These are phyloP conservation scores for Aspergillus sclerotioniger DNA, from an alignment of 495 filamentous ascomycete genomes.

Conservation along the genomic window DNA sequence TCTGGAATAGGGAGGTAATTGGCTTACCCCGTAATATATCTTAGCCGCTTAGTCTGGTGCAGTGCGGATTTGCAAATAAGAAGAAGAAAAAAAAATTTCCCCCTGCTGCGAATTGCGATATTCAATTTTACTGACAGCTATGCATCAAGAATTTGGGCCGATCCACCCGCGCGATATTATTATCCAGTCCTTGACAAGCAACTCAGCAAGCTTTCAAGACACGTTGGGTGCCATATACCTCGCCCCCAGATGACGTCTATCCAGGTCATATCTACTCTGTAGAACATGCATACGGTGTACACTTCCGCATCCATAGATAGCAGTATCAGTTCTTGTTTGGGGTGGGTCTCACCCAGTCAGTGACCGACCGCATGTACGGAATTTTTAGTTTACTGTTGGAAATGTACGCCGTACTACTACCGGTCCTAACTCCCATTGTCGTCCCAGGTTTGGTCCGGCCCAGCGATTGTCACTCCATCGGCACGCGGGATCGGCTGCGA, in stretches of 20 bases:
- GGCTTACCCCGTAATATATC: too few species aligned
- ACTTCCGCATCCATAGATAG: too few species aligned
- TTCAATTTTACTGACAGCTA: background rate
- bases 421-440: background rate
- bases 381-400: too few species aligned
- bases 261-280: too few species aligned
- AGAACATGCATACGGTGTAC: background rate
- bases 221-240: background rate
- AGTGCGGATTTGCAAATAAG: too few species aligned
- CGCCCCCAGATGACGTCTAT: background rate
- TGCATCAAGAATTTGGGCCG: background rate
- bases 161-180: background rate
- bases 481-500: conserved; percentile 10
- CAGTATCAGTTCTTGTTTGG: too few species aligned
- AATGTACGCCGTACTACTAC: too few species aligned
- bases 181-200: background rate
- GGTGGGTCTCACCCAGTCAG: too few species aligned
- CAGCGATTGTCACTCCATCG: conserved; percentile 1
- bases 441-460: background rate
- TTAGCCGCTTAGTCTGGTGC: too few species aligned
- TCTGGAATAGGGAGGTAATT: too few species aligned
- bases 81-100: background rate
- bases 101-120: background rate
- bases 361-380: too few species aligned
- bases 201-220: background rate